Base-by-base conservation (phyloP, 495 filamentous ascomycete genomes). In the Penicillium silybi region DNA sequence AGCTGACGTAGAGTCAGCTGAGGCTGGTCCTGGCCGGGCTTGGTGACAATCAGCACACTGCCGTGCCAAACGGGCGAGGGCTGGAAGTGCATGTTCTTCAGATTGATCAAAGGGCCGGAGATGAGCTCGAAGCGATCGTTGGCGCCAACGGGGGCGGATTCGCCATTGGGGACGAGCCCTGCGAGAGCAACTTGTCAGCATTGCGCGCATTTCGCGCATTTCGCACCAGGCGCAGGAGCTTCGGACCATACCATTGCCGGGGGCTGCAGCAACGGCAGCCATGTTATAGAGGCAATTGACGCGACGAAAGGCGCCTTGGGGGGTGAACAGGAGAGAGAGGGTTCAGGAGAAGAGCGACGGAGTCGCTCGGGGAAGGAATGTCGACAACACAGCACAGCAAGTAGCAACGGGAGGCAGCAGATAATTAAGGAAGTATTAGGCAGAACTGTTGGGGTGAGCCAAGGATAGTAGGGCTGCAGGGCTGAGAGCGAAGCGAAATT, bases 81-180 rank as follows among this genome's bases (percentile, higher is more conserved):
- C 44, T 71, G 74, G 38, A 80, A 78, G 67, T 85, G 84, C 87
- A 91, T 93, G 62, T 85, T 83, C 55, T 85, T 81, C 66, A 92
- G 89, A 68, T 95, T 95, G 59, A 96, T 68, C 49, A 95, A 68
- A 8, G 91, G 91, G 13, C 91, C 91, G 58, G 85, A 88, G 29
- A 87, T 74, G 17, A 95, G 50, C 32, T 58, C 59, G 48, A 65
- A 63, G 41, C 56, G 56, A 26, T 59, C 52, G 29, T 37, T 53
- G 6, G 50, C 41, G 35, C 42, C 29, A 23, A 48, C 40, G 11
- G 48, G 52, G 22, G 42, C 44, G 25, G 40, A 25, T 13, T 57
- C 57, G 41, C 54, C 57, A 66, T 66, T 61, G 34, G 45, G 50
- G 8, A 52, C 17, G 15, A 38, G 40, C 51, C 56, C 59, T 60